A percentile compares a stretch with the other conserved stretches of the same genome.
Evolutionary conservation across 2,329 filamentous ascomycete genomes (phyloP).

Genomic region (Clonostachys sp.): DNA sequence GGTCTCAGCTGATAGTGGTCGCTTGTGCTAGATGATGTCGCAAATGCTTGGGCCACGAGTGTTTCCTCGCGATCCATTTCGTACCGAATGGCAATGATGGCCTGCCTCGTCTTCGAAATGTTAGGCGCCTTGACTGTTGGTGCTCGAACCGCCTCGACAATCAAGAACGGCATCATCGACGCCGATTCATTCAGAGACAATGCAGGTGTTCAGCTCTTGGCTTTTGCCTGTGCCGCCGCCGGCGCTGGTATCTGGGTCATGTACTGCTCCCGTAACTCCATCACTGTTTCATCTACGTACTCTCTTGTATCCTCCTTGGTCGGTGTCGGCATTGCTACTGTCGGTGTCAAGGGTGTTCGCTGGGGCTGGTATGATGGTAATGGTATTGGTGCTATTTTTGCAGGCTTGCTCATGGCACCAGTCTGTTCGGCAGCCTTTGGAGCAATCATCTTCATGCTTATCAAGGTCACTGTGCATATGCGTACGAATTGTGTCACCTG

Average conservation of each 20-base stretch:
- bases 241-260: slow-evolving; percentile 35
- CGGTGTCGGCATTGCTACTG: slow-evolving; percentile 38
- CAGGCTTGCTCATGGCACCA: slow-evolving; percentile 11
- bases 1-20: slow-evolving; percentile 4
- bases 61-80: slow-evolving; percentile 66
- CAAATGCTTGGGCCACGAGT: slow-evolving; percentile 69
- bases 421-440: slow-evolving; percentile 35
- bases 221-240: slow-evolving; percentile 30
- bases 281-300: slow-evolving; percentile 38
- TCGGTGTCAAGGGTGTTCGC: slow-evolving; percentile 8
- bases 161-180: slow-evolving; percentile 39
- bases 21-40: slow-evolving; percentile 57
- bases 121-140: slow-evolving; percentile 42
- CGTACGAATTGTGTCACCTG: slow-evolving; percentile 9
- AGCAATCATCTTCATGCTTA: slow-evolving; percentile 62
- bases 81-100: slow-evolving; percentile 50
- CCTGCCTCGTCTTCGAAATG: slow-evolving; percentile 43
- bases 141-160: slow-evolving; percentile 39
- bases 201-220: slow-evolving; percentile 36
- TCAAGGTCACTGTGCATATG: slow-evolving; percentile 33
- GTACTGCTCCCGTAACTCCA: slow-evolving; percentile 24
- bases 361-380: slow-evolving; percentile 11
- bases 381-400: slow-evolving; percentile 12
- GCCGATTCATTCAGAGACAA: slow-evolving; percentile 28
- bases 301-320: slow-evolving; percentile 38